Base-by-base conservation (phyloP, 1,284 basidiomycete genomes). In the Austroboletus niveus region DNA sequence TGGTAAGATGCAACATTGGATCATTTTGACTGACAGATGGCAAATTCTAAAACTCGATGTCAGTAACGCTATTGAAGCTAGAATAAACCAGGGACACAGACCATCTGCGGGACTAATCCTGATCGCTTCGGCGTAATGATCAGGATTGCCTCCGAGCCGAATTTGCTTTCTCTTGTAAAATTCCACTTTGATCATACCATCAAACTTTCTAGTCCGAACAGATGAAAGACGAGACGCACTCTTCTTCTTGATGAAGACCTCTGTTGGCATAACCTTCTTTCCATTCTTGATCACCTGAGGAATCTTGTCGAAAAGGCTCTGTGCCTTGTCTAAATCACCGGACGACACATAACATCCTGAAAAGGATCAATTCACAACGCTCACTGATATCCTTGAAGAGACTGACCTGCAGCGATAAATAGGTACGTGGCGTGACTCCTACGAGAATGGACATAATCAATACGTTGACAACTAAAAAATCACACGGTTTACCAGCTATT, bases 341-440 rank as follows among this genome's bases (percentile, higher is more conserved):
- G 81, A 55, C 0, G 81, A 81, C 48, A 84, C 66, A 56, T 82
- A 75, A 57, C 85, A 89, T 3, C 85, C 85, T 80, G 9, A 5
- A 14, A 30, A 2, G 51, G 49, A 47, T 53, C 40, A 46, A 24
- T 53, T n/a, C 4, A 22, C 31, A 43, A 42, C 12, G 17, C 17
- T 47, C 51, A 36, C 29, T 34, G 29, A 48, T 14, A 30, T 31
- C 31, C n/a, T 10, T n/a, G 12, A 44, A 8, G 6, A 47, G 41
- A 56, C 47, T 46, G 44, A 80, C 83, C 84, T 29, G 82, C 87
- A 20, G 85, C 83, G 34, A 89, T 79, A 63, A 85, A 87, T 55
- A 84, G 82, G 64, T 90, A 90, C 7, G 88, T 89, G 4, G 78
- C 85, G 48, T 87, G 87, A 61, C 82, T 85, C 86, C 84, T 86